Conservation (phyloP, 441 rosid genomes). For the Jatropha podagrica region DNA sequence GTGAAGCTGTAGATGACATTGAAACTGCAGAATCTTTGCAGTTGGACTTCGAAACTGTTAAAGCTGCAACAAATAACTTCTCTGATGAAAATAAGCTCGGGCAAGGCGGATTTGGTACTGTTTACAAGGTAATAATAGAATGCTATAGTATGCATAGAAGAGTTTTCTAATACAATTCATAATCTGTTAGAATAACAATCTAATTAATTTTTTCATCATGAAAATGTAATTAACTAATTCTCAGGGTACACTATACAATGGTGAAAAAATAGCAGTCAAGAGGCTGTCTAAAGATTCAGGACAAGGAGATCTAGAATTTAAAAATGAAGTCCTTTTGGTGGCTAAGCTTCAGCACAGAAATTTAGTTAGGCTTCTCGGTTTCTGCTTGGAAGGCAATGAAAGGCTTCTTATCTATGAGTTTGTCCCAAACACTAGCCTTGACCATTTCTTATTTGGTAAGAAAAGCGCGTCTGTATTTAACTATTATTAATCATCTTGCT, state of each 20-base stretch:
- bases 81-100: too few species aligned
- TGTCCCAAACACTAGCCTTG: slow-evolving; percentile 33
- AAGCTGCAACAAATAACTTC: not conserved
- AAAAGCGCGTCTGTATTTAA: too few species aligned
- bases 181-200: too few species aligned
- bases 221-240: too few species aligned
- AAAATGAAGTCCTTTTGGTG: slow-evolving; percentile 44
- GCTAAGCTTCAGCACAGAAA: slow-evolving; percentile 54
- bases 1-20: not conserved
- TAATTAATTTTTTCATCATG: too few species aligned
- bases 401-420: slow-evolving; percentile 50
- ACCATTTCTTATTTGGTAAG: not conserved
- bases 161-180: too few species aligned
- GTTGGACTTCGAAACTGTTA: not conserved
- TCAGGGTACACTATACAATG: too few species aligned
- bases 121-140: too few species aligned
- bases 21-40: not conserved
- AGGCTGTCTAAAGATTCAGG: slow-evolving; percentile 2
- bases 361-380: slow-evolving; percentile 47
- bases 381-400: slow-evolving; percentile 41
- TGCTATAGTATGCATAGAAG: too few species aligned
- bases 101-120: too few species aligned
- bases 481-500: too few species aligned
- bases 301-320: slow-evolving; percentile 26
- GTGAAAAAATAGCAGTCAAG: too few species aligned